A percentile compares a stretch with the other conserved stretches of the same genome.
Conservation (phyloP, 306 rosid genomes). For the Rosa chinensis region DNA sequence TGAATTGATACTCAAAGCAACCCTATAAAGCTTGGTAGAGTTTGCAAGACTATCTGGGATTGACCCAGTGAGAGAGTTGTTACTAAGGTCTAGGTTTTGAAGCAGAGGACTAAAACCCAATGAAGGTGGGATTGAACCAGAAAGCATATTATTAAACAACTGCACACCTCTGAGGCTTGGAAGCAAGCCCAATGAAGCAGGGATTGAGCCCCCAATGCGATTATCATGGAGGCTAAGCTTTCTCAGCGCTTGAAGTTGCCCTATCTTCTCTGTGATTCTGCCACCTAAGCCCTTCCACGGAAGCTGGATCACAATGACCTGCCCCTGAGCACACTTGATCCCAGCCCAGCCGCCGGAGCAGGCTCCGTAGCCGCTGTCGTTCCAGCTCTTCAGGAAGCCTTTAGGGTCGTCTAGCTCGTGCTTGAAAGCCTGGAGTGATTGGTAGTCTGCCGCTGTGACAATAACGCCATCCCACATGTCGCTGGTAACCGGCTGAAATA, state of each 20-base stretch:
- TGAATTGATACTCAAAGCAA: constrained; percentile 70
- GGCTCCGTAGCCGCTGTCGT: constrained; percentile 80
- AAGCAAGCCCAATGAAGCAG: constrained; percentile 68
- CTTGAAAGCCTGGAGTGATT: constrained; percentile 81
- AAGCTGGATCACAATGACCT: constrained; percentile 85
- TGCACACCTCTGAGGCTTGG: constrained; percentile 85
- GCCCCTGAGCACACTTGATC: constrained; percentile 91
- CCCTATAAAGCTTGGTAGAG: constrained; percentile 66
- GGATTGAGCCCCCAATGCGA: constrained; percentile 64
- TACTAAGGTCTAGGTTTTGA: constrained; percentile 73
- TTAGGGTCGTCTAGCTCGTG: constrained; percentile 72
- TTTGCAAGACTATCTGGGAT: constrained; percentile 70
- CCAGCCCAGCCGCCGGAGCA: constrained; percentile 91
- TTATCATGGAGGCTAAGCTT: constrained; percentile 91
- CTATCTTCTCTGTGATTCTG: constrained; percentile 60
- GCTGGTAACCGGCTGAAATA: constrained; percentile 30
- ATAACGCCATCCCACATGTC: constrained; percentile 81
- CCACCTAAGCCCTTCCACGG: constrained; percentile 87
- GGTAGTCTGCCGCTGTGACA: constrained; percentile 72
- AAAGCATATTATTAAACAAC: constrained; percentile 65
- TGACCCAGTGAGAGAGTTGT: constrained; percentile 54
- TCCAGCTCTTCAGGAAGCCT: constrained; percentile 85
- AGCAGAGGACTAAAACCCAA: constrained; percentile 70
- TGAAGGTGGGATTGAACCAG: constrained; percentile 75
- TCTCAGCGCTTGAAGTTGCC: constrained; percentile 72